These are phyloP conservation scores for Arbutus unedo DNA, from an alignment of 148 eudicot genomes.

Conservation along the genomic window DNA sequence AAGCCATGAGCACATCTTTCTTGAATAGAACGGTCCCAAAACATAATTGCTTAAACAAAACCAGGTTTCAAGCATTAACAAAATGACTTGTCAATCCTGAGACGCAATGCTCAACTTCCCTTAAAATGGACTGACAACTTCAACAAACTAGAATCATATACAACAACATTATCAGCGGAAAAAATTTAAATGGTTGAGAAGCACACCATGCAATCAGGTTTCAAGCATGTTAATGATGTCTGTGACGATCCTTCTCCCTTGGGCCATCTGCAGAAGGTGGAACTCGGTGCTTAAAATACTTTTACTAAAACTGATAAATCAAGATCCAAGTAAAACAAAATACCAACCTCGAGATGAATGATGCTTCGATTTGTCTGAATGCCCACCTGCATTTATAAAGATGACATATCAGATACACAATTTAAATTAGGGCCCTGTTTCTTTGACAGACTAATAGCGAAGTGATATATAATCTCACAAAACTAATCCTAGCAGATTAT, in stretches of 20 bases:
- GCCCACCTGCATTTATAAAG: constrained; percentile 47
- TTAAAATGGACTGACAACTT: neutral
- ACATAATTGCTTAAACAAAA: neutral
- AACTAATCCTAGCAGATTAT: neutral
- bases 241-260: constrained; percentile 77
- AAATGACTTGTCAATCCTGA: neutral
- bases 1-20: neutral
- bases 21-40: neutral
- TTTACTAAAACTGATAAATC: neutral
- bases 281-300: neutral
- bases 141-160: neutral
- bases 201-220: neutral
- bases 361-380: constrained; percentile 59
- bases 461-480: neutral
- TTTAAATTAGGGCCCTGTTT: neutral
- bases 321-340: neutral
- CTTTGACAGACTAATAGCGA: neutral
- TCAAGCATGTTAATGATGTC: constrained; percentile 46
- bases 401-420: constrained; percentile 10
- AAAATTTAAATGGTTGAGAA: neutral
- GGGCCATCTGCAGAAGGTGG: constrained; percentile 47
- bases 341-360: constrained; percentile 76
- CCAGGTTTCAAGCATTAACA: neutral
- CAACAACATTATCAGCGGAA: neutral
- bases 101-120: neutral